phyloP scores from a whole-genome alignment of 768 basidiomycete genomes.

The Tulasnella sp. region DNA sequence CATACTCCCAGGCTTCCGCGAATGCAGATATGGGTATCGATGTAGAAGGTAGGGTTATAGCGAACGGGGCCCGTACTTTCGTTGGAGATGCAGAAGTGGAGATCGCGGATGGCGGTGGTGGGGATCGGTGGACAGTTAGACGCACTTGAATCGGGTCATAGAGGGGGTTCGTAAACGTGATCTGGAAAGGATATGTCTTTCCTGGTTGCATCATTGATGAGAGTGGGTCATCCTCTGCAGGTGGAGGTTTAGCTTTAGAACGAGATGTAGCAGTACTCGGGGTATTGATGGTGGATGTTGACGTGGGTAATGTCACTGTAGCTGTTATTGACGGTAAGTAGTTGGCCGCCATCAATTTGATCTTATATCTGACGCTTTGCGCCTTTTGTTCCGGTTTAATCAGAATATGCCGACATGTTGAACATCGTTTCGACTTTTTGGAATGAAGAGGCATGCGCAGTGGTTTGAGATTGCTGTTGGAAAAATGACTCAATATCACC shows the following conservation, averaged over 20 bases:
- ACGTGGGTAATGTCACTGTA: slow-evolving; percentile 31
- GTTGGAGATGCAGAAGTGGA: slow-evolving; percentile 22
- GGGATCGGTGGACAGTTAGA: slow-evolving; percentile 63
- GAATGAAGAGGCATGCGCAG: slow-evolving; percentile 84
- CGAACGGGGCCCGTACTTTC: slow-evolving; percentile 53
- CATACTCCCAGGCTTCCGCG: slow-evolving; percentile 97
- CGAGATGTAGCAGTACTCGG: slow-evolving; percentile 23
- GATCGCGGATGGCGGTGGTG: slow-evolving; percentile 26
- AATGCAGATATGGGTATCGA: slow-evolving; percentile 78
- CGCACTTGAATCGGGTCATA: slow-evolving; percentile 91
- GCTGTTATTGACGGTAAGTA: slow-evolving; percentile 83
- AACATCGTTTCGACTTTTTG: slow-evolving; percentile 92
- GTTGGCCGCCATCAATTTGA: slow-evolving; percentile 90
- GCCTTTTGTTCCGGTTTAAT: slow-evolving; percentile 98
- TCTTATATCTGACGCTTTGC: slow-evolving; percentile 87
- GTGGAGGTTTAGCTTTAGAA: slow-evolving; percentile 18
- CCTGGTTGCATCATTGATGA: slow-evolving; percentile 50
- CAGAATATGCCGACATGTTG: slow-evolving; percentile 85
- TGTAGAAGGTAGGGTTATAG: slow-evolving; percentile 61
- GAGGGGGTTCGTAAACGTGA: slow-evolving; percentile 86
- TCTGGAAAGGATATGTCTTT: slow-evolving; percentile 72
- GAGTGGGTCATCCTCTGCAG: slow-evolving; percentile 29
- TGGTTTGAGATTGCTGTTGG: slow-evolving; percentile 62
- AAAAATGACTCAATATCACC: background rate
- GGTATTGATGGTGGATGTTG: slow-evolving; percentile 30